phyloP scores from a whole-genome alignment of 1,284 basidiomycete species.

The Testicularia cyperi region DNA sequence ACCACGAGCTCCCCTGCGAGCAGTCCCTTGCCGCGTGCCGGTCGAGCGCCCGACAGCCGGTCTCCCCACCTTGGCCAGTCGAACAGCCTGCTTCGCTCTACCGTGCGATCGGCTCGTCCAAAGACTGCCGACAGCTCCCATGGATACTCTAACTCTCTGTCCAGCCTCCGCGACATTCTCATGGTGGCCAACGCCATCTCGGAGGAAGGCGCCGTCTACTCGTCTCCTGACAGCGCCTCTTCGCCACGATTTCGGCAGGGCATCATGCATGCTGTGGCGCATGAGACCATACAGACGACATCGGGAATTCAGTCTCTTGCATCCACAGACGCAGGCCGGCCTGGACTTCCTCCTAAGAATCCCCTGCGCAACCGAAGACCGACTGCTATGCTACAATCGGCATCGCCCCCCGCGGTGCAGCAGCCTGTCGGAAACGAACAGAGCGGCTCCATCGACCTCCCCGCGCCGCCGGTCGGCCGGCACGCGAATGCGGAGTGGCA shows the following conservation, averaged over 20 bases:
- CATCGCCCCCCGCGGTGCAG: too few relatives aligned
- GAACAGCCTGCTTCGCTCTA: too few relatives aligned
- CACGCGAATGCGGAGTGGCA: too few relatives aligned
- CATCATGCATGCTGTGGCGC: too few relatives aligned
- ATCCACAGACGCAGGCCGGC: background rate
- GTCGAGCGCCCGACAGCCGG: constrained; percentile 4
- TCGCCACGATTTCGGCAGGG: background rate
- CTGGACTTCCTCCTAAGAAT: constrained; percentile 37
- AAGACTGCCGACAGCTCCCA: constrained; percentile 22
- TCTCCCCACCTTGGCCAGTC: too few relatives aligned
- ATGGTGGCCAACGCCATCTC: constrained; percentile 21
- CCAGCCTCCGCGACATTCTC: constrained; percentile 26
- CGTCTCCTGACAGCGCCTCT: constrained; percentile 8
- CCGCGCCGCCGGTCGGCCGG: too few relatives aligned
- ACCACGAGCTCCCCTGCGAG: constrained; percentile 37
- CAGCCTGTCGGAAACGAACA: too few relatives aligned
- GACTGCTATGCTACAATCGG: constrained; percentile 3
- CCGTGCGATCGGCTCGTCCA: too few relatives aligned
- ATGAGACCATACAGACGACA: background rate
- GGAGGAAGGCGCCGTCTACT: constrained; percentile 20
- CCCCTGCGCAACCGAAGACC: constrained; percentile 33
- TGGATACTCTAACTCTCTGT: constrained; percentile 15
- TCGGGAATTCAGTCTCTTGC: background rate
- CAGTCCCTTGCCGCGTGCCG: constrained; percentile 5
- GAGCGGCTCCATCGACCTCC: too few relatives aligned